Conservation (phyloP, 345 rosid genomes). For the Dipteronia sinensis region DNA sequence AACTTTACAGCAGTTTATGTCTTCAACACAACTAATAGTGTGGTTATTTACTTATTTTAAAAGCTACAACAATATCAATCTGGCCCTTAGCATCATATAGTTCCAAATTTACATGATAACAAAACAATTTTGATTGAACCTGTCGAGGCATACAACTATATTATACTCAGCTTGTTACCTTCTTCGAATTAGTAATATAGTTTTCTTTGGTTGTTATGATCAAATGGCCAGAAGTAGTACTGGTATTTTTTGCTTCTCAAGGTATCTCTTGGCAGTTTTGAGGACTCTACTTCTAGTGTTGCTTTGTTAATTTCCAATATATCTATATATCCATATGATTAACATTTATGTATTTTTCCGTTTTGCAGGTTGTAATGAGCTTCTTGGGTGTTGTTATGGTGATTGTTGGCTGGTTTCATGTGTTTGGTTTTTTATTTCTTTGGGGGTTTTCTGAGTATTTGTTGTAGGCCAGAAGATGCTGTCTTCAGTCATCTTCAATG, state of each 20-base stretch:
- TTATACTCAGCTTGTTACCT: neutral
- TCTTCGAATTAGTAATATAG: neutral
- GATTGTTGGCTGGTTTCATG: conserved; percentile 17
- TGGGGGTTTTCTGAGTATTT: neutral
- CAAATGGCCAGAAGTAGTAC: neutral
- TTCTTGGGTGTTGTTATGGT: conserved; percentile 17
- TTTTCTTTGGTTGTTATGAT: neutral
- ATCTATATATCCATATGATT: neutral
- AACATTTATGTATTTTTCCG: neutral
- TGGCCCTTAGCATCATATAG: neutral
- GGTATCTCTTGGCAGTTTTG: neutral
- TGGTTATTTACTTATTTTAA: no score
- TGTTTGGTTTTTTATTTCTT: conserved; percentile 19
- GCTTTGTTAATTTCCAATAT: neutral
- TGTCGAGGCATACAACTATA: neutral
- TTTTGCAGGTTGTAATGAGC: conserved; percentile 29
- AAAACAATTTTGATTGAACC: neutral
- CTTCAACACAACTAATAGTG: no score
- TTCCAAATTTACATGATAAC: neutral
- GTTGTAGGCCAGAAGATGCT: conserved; percentile 24
- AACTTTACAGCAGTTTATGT: no score
- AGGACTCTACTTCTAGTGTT: neutral
- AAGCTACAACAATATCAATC: no score
- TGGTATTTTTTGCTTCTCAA: neutral
- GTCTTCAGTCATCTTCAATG: conserved; percentile 19